Conservation (phyloP, 2,329 filamentous ascomycete species). For the Cladosporium sp. region DNA sequence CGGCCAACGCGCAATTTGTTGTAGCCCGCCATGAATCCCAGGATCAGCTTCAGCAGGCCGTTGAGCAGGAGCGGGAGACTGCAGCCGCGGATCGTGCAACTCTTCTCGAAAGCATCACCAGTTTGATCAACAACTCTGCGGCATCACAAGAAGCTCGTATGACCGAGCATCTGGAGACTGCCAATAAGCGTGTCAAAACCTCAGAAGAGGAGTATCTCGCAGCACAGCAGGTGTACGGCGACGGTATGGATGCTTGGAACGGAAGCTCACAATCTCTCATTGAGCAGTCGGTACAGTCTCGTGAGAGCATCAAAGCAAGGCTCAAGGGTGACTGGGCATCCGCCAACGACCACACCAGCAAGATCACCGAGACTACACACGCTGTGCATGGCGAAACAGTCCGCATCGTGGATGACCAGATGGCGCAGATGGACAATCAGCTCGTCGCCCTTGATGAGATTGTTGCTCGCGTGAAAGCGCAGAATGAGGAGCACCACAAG, state of each 20-base stretch:
- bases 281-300: conserved; percentile 66
- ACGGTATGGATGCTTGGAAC: conserved; percentile 72
- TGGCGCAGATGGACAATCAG: conserved; percentile 79
- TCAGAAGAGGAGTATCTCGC: conserved; percentile 50
- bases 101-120: conserved; percentile 71
- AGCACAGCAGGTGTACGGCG: conserved; percentile 61
- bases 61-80: conserved; percentile 72
- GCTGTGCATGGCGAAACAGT: conserved; percentile 89
- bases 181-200: conserved; percentile 50
- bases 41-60: conserved; percentile 60
- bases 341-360: conserved; percentile 75
- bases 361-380: conserved; percentile 77
- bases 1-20: conserved; percentile 64
- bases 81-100: conserved; percentile 69
- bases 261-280: conserved; percentile 65
- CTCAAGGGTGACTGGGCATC: conserved; percentile 82
- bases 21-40: conserved; percentile 66
- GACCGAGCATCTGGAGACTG: conserved; percentile 59
- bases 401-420: conserved; percentile 83
- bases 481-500: conserved; percentile 74
- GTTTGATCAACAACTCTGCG: conserved; percentile 70
- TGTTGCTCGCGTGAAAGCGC: conserved; percentile 72
- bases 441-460: conserved; percentile 90
- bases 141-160: conserved; percentile 70
- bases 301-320: conserved; percentile 73